Conservation (phyloP, 352 stramenopile genomes). For the Pythium myriotylum region DNA sequence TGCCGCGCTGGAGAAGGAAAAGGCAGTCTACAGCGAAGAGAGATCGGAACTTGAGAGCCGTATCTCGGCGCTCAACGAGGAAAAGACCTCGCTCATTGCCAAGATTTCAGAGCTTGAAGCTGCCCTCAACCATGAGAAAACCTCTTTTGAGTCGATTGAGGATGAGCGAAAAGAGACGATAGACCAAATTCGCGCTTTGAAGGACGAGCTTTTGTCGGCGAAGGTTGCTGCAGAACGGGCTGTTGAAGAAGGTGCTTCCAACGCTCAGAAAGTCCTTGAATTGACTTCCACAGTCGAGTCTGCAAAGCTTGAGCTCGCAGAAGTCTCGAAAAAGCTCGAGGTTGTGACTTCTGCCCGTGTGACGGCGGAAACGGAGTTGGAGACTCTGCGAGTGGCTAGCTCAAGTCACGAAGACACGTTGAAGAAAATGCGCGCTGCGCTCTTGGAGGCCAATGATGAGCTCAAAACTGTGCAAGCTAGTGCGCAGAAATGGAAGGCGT, state of each 20-base stretch:
- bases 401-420: conserved; percentile 65
- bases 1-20: conserved; percentile 34
- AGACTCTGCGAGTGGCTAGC: conserved; percentile 40
- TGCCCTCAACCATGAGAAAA: conserved; percentile 35
- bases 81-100: conserved; percentile 21
- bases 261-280: conserved; percentile 38
- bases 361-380: conserved; percentile 39
- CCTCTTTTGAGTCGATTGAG: conserved; percentile 22
- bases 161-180: conserved; percentile 46
- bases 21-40: conserved; percentile 22
- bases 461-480: conserved; percentile 72
- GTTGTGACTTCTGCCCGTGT: conserved; percentile 30
- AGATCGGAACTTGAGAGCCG: conserved; percentile 19
- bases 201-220: conserved; percentile 53
- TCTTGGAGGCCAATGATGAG: conserved; percentile 75
- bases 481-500: conserved; percentile 76
- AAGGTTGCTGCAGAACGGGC: conserved; percentile 48
- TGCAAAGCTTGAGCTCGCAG: conserved; percentile 36
- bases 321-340: conserved; percentile 42
- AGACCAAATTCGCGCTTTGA: conserved; percentile 41
- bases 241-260: conserved; percentile 30
- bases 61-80: conserved; percentile 34
- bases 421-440: conserved; percentile 68
- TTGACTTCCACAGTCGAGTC: conserved; percentile 38
- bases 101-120: conserved; percentile 25